Evolutionary conservation across 169 alveolate genomes (phyloP).

Genomic region (Cryptosporidium canis): DNA sequence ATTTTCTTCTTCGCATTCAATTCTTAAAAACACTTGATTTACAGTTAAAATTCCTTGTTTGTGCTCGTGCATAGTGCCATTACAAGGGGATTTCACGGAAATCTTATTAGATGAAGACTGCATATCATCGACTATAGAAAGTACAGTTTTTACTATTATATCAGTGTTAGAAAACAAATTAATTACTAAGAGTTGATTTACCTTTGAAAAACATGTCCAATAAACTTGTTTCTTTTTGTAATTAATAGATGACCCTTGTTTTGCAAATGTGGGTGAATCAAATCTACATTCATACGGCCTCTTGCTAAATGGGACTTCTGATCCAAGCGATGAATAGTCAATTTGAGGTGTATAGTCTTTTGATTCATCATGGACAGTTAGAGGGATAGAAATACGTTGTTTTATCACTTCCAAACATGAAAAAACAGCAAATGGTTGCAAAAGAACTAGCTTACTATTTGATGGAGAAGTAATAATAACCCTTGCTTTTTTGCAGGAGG

Average conservation of each 20-base stretch:
- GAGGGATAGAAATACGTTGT: not conserved
- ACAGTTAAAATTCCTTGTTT: conserved; percentile 10
- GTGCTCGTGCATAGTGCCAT: conserved; percentile 7
- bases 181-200: conserved; percentile 29
- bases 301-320: conserved; percentile 27
- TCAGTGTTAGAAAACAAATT: not conserved
- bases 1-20: conserved; percentile 57
- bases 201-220: conserved; percentile 62
- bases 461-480: not conserved
- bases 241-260: conserved; percentile 17
- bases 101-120: not conserved
- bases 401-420: conserved; percentile 10
- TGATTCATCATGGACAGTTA: not conserved
- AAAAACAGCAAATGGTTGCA: conserved; percentile 30
- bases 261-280: conserved; percentile 26
- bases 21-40: conserved; percentile 24
- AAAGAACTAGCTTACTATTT: conserved; percentile 2
- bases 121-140: conserved; percentile 13
- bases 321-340: conserved; percentile 34
- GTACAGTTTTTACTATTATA: not conserved
- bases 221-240: conserved; percentile 20
- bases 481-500: conserved; percentile 45
- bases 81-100: conserved; percentile 44
- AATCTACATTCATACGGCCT: conserved; percentile 71
- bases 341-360: not conserved